A percentile compares a stretch with the other conserved stretches of the same genome.
These are phyloP conservation scores for Venturia aucupariae DNA, from an alignment of 2,329 filamentous ascomycete species.

Conservation along the genomic window DNA sequence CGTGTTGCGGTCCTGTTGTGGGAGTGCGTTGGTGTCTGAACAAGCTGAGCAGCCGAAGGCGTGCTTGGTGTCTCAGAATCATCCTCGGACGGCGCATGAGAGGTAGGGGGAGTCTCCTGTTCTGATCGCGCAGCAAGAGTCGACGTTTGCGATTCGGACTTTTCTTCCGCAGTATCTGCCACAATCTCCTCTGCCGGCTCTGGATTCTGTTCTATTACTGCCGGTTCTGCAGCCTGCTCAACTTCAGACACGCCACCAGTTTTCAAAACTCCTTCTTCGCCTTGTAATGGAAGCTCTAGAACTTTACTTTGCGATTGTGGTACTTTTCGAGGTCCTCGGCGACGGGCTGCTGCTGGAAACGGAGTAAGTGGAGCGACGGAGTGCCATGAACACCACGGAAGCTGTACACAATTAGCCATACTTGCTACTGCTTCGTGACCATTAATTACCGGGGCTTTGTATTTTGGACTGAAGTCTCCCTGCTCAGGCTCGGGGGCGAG, in stretches of 20 bases:
- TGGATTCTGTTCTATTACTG: constrained; percentile 5
- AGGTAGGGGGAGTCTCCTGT: constrained; percentile 48
- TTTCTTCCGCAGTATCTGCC: constrained; percentile 20
- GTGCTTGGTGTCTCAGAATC: constrained; percentile 47
- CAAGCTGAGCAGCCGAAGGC: constrained; percentile 41
- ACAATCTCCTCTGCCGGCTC: constrained; percentile 18
- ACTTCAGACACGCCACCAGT: constrained; percentile 13
- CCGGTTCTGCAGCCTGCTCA: constrained; percentile 17
- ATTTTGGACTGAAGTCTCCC: background rate
- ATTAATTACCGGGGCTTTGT: background rate
- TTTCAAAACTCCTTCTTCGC: constrained; percentile 21
- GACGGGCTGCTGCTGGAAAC: constrained; percentile 44
- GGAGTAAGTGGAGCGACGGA: constrained; percentile 16
- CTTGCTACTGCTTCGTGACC: background rate
- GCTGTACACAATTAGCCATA: constrained; percentile 23
- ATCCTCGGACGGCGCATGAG: constrained; percentile 48
- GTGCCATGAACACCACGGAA: constrained; percentile 48
- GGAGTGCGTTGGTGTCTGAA: background rate
- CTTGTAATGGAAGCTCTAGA: constrained; percentile 46
- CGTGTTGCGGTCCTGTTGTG: constrained; percentile 35
- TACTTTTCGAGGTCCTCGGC: constrained; percentile 36
- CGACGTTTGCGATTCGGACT: constrained; percentile 33
- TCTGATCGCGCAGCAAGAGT: constrained; percentile 37
- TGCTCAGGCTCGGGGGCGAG: constrained; percentile 1
- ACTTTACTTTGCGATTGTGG: constrained; percentile 11